A percentile compares a stretch with the other conserved stretches of the same genome.
Evolutionary conservation across 768 basidiomycete species (phyloP).

Genomic region (Suillus lakei): DNA sequence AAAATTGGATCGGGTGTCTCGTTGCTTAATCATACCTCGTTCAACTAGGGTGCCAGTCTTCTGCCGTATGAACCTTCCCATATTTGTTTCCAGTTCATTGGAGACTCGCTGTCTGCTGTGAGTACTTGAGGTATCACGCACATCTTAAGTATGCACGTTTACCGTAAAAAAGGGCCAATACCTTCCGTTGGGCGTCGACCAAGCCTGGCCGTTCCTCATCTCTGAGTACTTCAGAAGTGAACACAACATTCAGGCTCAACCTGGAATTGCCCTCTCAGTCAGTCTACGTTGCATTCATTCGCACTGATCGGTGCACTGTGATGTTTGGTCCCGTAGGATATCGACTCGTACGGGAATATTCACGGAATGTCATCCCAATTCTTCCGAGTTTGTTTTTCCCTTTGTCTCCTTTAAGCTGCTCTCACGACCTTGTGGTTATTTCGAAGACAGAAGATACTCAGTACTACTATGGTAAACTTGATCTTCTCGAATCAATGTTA

Average conservation of each 20-base stretch:
- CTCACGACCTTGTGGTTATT: not conserved
- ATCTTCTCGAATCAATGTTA: not conserved
- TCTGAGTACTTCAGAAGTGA: slow-evolving; percentile 58
- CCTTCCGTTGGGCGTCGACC: slow-evolving; percentile 54
- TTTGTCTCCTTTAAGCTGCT: not conserved
- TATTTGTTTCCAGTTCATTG: slow-evolving; percentile 59
- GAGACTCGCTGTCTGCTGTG: slow-evolving; percentile 61
- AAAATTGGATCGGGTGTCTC: not conserved
- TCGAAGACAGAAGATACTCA: slow-evolving; percentile 60
- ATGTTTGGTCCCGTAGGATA: slow-evolving; percentile 40
- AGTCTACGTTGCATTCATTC: slow-evolving; percentile 9
- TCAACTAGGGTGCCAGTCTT: slow-evolving; percentile 50
- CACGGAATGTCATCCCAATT: slow-evolving; percentile 54
- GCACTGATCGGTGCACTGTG: not conserved
- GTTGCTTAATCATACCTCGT: not conserved
- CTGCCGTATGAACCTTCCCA: slow-evolving; percentile 49
- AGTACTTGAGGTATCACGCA: slow-evolving; percentile 13
- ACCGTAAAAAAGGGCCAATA: slow-evolving; percentile 51
- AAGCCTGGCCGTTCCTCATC: slow-evolving; percentile 60
- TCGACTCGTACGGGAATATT: slow-evolving; percentile 55
- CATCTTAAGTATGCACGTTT: slow-evolving; percentile 5
- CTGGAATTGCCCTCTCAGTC: slow-evolving; percentile 55
- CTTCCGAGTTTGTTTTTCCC: slow-evolving; percentile 41
- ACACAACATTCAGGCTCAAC: slow-evolving; percentile 55
- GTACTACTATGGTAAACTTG: slow-evolving; percentile 41